Conservation (phyloP, 2,329 filamentous ascomycete species). For the Lachnellula subtilissima region DNA sequence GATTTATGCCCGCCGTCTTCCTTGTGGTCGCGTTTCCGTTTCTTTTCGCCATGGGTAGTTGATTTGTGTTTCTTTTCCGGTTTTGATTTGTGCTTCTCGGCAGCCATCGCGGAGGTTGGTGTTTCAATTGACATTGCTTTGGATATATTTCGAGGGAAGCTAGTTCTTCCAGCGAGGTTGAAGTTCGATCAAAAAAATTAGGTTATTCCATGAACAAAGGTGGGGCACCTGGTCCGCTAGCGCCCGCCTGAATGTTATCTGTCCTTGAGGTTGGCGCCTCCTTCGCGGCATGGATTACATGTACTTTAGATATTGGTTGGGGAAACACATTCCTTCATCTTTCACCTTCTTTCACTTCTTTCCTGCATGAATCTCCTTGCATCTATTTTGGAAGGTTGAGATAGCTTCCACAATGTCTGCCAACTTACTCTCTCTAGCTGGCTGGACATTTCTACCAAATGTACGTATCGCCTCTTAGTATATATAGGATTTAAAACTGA, state of each 20-base stretch:
- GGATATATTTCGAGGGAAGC: neutral
- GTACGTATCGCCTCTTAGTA: conserved; percentile 36
- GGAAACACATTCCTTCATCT: neutral
- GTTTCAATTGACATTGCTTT: conserved; percentile 27
- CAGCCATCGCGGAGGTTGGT: conserved; percentile 11
- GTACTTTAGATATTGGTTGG: neutral
- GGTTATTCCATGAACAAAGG: conserved; percentile 3
- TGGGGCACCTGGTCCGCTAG: neutral
- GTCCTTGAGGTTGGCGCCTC: neutral
- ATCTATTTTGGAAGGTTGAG: conserved; percentile 18
- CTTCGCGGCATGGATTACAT: neutral
- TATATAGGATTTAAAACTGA: neutral
- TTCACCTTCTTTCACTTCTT: neutral
- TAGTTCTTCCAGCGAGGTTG: conserved; percentile 1
- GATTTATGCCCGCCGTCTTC: conserved; percentile 39
- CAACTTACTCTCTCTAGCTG: conserved; percentile 48
- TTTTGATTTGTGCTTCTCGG: conserved; percentile 28
- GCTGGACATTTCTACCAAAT: conserved; percentile 59
- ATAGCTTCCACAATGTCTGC: neutral
- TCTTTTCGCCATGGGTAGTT: conserved; percentile 38
- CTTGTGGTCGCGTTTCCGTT: conserved; percentile 34
- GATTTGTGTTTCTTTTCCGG: conserved; percentile 32
- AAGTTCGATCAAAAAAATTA: conserved; percentile 12
- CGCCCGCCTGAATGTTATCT: neutral
- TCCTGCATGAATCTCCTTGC: neutral